Conservation (phyloP, 768 basidiomycete genomes). For the Sporobolomyces phaffii region DNA sequence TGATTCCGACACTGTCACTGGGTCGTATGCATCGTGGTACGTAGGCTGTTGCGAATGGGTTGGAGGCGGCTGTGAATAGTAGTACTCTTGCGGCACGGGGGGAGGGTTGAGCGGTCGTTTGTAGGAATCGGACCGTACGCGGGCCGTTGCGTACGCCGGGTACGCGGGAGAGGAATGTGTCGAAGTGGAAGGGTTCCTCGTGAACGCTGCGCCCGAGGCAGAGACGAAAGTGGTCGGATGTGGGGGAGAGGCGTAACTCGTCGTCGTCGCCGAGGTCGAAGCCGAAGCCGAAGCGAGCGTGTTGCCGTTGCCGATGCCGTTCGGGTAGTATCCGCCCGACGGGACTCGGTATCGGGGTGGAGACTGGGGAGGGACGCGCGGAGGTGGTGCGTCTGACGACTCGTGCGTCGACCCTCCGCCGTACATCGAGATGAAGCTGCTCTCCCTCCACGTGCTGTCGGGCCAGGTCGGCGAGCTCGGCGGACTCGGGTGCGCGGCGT, state of each 20-base stretch:
- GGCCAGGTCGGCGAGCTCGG: not conserved
- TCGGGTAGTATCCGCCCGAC: too few species aligned
- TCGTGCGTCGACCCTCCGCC: not conserved
- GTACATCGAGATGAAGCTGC: slow-evolving; percentile 25
- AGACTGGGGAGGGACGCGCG: too few species aligned
- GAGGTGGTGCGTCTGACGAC: too few species aligned
- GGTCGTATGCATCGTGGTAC: not conserved
- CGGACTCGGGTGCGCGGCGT: too few species aligned
- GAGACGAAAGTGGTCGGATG: slow-evolving; percentile 6
- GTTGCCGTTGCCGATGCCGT: slow-evolving; percentile 10
- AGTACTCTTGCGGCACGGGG: not conserved
- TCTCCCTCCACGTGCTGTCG: not conserved
- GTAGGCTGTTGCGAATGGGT: not conserved
- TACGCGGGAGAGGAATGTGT: not conserved
- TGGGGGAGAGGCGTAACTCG: not conserved
- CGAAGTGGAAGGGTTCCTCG: not conserved
- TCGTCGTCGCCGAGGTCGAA: not conserved
- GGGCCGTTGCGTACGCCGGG: not conserved
- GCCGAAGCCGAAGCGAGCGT: not conserved
- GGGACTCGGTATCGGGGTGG: too few species aligned
- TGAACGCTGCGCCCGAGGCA: not conserved
- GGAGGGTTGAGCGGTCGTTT: slow-evolving; percentile 2
- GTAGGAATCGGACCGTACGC: not conserved
- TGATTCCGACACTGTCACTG: too few species aligned
- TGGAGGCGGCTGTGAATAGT: not conserved